These are phyloP conservation scores for Aphanomyces astaci DNA, from an alignment of 352 stramenopile genomes.

Conservation along the genomic window DNA sequence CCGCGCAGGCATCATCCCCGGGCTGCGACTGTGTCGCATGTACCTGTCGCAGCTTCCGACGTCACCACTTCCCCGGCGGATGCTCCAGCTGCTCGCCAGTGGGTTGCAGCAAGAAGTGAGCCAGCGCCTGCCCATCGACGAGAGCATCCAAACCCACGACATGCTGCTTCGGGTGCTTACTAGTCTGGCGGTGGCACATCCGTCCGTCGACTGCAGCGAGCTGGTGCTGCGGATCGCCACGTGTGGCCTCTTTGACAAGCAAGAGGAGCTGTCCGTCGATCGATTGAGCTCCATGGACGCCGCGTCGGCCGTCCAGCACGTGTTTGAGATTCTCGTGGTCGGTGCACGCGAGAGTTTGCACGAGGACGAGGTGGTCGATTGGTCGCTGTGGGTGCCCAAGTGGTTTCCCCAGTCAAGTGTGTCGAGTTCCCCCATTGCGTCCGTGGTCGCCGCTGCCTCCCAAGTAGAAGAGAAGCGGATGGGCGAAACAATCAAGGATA, in stretches of 20 bases:
- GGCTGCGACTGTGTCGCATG: conserved; percentile 56
- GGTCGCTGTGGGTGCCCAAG: neutral
- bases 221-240: conserved; percentile 17
- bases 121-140: conserved; percentile 54
- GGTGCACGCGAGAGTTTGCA: neutral
- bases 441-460: conserved; percentile 40
- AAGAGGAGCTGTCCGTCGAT: neutral
- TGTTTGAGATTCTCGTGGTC: neutral
- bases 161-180: conserved; percentile 72
- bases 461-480: conserved; percentile 80
- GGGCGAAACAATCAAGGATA: conserved; percentile 47
- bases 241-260: conserved; percentile 12
- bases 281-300: neutral
- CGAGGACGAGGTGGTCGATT: conserved; percentile 2
- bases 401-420: neutral
- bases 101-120: conserved; percentile 78
- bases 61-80: conserved; percentile 42
- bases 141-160: conserved; percentile 54
- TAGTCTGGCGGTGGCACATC: conserved; percentile 45
- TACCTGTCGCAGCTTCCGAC: conserved; percentile 28
- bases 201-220: neutral
- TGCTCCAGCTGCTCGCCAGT: conserved; percentile 47
- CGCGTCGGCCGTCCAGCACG: neutral
- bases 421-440: neutral
- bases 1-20: conserved; percentile 53